Evolutionary conservation across 139 green algal species (phyloP), one percentile per base, ranked within the genome.

Genomic region (Auxenochlorella pyrenoidosa): DNA sequence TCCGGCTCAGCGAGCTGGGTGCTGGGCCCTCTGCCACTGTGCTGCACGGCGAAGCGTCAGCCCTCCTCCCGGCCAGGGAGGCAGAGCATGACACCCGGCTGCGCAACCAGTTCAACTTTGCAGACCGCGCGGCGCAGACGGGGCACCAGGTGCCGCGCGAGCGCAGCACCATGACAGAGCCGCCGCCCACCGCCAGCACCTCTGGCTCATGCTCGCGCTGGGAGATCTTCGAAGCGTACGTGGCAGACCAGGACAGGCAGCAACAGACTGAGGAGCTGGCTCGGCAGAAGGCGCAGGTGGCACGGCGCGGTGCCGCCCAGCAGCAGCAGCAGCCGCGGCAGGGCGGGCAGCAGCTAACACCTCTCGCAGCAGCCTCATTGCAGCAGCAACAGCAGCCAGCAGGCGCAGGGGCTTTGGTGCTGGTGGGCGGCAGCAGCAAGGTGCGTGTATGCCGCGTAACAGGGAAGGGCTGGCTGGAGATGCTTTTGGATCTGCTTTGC

Each of bases 171-270:
- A 94, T 92, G 76, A 98, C 96, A 28, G 95, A 98, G 88, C 94
- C 94, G 30, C 96, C 96, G 0, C 93, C 93, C 22, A 95, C 92
- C 34, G 83, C 88, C 0, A 92, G 89, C 12, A 85, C 94, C 0
- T 90, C 90, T 59, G 96, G 96, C 26, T 93, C 91, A 16, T 97
- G 93, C 90, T 94, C 89, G 13, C 94, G 96, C 87, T 97, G 91
- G 90, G 95, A 95, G 54, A 98, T 99, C n/a, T 98, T 96, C 83
- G 97, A 99, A 70, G 95, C 96, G 41, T 99, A 99, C 90, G 90
- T 96, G 70, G 90, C 93, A 81, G 96, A 98, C 87, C 93, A 97
- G 85, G 94, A 97, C 79, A 88, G 92, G 8, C 93, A 97, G 86
- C 89, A 90, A 68, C 30, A 88, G n/a, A 75, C 94, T 38, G 93